Evolutionary conservation across 305 asterid species (phyloP), one percentile per base, ranked within the genome.

Genomic region (Fraxinus dipetala): DNA sequence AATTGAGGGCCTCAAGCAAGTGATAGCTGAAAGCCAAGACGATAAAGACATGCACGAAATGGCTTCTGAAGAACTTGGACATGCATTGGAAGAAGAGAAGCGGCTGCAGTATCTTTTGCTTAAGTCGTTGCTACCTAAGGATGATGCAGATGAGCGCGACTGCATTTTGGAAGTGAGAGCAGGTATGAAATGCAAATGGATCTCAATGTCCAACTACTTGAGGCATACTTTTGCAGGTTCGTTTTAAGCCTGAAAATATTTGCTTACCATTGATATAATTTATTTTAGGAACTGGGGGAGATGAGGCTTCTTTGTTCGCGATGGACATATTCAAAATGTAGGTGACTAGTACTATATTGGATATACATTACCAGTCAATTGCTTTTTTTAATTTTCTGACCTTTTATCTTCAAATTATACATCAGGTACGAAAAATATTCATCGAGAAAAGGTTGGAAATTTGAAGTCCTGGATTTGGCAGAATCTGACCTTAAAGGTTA

Each of bases 161-260:
- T 91, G 95, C 89, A 96, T 96, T 84, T 90, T 96, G 89, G 99
- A 96, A 92, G 98, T 96, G 80, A 92, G 98, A 86, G 97, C 98
- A 77, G 98, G 99, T 94, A 89, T 76, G 24, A 40, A 80, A 40
- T 78, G 9, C 81, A 77, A 73, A 32, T 76, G 80, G 65, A 31
- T 43, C 56, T 76, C 16, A 30, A 26, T 54, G 43, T 70, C 54
- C 32, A 16, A 38, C 43, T 81, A 78, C 26, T 59, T 48, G 75
- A 67, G 70, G 77, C 65, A 22, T 83, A n/a, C 84, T 40, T 77
- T 67, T 61, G 77, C 67, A 10, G 78, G 79, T 67, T 70, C 36
- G 9, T 79, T 5, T 34, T 9, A 75, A 24, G 78, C 45, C 54
- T 40, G 61, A 72, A 51, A 30, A 70, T 80, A 77, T 36, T 82